A percentile compares a stretch with the other conserved stretches of the same genome.
Evolutionary conservation across 345 rosid genomes (phyloP).

Genomic region (Populus ilicifolia): DNA sequence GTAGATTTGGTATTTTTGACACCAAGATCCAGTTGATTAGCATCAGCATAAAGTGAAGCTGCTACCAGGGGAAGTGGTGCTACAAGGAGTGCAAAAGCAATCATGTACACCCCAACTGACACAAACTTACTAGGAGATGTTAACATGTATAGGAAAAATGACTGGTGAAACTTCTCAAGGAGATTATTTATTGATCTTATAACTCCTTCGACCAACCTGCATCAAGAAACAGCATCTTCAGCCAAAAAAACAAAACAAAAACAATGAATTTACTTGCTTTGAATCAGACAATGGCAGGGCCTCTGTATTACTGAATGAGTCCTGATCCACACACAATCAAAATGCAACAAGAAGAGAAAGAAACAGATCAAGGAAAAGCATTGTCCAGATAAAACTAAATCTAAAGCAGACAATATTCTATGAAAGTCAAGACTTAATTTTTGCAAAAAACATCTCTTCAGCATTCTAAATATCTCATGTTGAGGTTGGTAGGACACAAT

Average conservation of each 20-base stretch:
- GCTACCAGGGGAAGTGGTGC: constrained; percentile 88
- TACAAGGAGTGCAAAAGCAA: constrained; percentile 81
- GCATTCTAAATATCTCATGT: no score
- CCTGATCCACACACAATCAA: not conserved
- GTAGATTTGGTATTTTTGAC: constrained; percentile 20
- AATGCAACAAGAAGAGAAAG: not conserved
- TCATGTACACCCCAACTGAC: constrained; percentile 95
- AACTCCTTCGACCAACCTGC: constrained; percentile 94
- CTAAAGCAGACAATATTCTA: constrained; percentile 2
- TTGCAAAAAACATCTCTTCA: not conserved
- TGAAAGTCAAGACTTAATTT: not conserved
- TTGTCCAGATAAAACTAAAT: not conserved
- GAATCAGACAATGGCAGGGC: not conserved
- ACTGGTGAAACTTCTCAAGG: constrained; percentile 96
- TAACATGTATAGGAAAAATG: constrained; percentile 80
- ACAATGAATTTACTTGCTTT: not conserved
- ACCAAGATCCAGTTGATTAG: constrained; percentile 33
- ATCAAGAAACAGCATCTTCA: constrained; percentile 21
- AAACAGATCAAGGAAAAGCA: not conserved
- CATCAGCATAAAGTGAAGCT: constrained; percentile 71
- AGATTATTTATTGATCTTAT: constrained; percentile 87
- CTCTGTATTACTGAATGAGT: not conserved
- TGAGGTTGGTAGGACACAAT: no score
- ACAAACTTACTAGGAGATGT: constrained; percentile 85
- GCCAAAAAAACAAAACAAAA: constrained; percentile 6